phyloP scores from a whole-genome alignment of 768 basidiomycete species.

The Xerocomellus intermedius region DNA sequence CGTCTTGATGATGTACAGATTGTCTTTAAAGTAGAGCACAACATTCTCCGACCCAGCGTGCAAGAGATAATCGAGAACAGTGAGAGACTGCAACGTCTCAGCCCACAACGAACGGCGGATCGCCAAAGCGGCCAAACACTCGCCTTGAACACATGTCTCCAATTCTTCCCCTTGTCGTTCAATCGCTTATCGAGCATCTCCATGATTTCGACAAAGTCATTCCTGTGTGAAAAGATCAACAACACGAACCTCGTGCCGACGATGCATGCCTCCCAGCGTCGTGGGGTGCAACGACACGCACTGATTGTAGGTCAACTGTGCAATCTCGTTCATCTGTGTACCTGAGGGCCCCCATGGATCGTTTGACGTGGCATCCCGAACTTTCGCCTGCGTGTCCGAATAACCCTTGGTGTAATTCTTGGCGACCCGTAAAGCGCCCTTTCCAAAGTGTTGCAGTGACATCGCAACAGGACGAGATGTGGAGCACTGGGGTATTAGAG shows the following conservation, averaged over 20 bases:
- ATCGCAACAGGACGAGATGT: slow-evolving; percentile 21
- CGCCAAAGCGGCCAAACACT: slow-evolving; percentile 13
- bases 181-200: slow-evolving; percentile 99
- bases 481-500: slow-evolving; percentile 12
- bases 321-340: slow-evolving; percentile 98
- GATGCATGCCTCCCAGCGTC: background rate
- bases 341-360: slow-evolving; percentile 98
- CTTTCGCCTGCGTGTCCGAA: slow-evolving; percentile 93
- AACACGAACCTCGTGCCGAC: background rate
- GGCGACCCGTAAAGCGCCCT: slow-evolving; percentile 80
- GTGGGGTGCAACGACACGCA: slow-evolving; percentile 36
- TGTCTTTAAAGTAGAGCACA: slow-evolving; percentile 97
- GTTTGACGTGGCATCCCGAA: slow-evolving; percentile 94
- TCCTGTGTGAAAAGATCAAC: slow-evolving; percentile 40
- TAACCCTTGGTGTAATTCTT: slow-evolving; percentile 97
- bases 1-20: slow-evolving; percentile 97
- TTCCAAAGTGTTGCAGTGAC: slow-evolving; percentile 78
- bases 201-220: slow-evolving; percentile 99
- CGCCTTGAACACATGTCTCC: slow-evolving; percentile 99
- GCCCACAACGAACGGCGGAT: background rate
- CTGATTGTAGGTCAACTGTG: slow-evolving; percentile 97
- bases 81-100: slow-evolving; percentile 61
- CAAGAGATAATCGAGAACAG: slow-evolving; percentile 91
- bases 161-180: slow-evolving; percentile 99
- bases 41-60: slow-evolving; percentile 98